Base-by-base conservation (phyloP, 768 basidiomycete genomes). In the Rhodotorula toruloides region DNA sequence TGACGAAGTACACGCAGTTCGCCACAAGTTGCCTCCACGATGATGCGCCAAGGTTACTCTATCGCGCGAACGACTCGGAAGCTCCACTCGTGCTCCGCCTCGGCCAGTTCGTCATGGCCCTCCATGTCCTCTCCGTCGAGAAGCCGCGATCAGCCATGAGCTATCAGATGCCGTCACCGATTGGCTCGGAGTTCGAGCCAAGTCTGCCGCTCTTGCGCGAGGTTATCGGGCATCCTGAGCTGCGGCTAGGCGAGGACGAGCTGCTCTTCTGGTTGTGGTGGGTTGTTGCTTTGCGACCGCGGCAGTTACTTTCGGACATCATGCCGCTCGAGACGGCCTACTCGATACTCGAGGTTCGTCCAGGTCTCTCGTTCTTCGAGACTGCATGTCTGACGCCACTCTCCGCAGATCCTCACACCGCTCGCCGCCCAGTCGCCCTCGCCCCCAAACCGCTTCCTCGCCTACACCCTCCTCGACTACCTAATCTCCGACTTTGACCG, bases 331-430 rank as follows among this genome's bases (percentile, higher is more conserved):
- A n/a, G n/a, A n/a, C n/a, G n/a, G n/a, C n/a, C n/a, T n/a, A n/a
- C n/a, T n/a, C n/a, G n/a, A n/a, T n/a, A n/a, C n/a, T n/a, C 22
- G 49, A 60, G 21, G 60, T 61, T n/a, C 27, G 60, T 37, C 50
- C 13, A 4, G 32, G 4, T 9, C 0, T 34, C 29, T 17, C 25
- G 6, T 34, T 43, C 31, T 19, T 14, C 31, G 0, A 3, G 10
- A 10, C 25, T 6, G 43, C 13, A 1, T 2, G 22, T 17, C 31
- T 44, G 19, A n/a, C 17, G 12, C 3, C 47, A 1, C 10, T 22
- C 40, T 29, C 0, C 31, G 27, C 60, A 61, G 60, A 14, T 52
- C 40, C 40, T 61, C n/a, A 54, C 50, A 3, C 43, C 60, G 16
- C 60, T 54, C 60, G 31, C 60, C 43, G 31, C 60, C 16, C 25